Evolutionary conservation across 805 yeast genomes (phyloP).

Genomic region (Candida dendrica): DNA sequence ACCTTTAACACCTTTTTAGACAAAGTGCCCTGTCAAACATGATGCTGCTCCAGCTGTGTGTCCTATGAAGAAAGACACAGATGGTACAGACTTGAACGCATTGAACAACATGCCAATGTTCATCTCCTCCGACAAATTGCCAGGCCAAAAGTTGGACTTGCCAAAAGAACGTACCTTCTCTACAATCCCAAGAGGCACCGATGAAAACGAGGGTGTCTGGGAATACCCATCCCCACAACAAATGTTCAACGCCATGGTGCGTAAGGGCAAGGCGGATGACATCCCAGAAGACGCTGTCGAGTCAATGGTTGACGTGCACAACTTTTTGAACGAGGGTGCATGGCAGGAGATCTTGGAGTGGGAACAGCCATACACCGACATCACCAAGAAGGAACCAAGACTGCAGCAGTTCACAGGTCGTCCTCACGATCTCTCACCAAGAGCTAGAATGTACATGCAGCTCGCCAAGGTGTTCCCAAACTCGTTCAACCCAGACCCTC

Average conservation of each 20-base stretch:
- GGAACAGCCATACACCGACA: slow-evolving; percentile 68
- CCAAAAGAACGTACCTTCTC: slow-evolving; percentile 83
- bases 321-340: slow-evolving; percentile 93
- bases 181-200: slow-evolving; percentile 77
- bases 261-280: slow-evolving; percentile 84
- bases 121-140: slow-evolving; percentile 57
- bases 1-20: slow-evolving; percentile 2
- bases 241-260: slow-evolving; percentile 95
- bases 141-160: slow-evolving; percentile 72
- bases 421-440: slow-evolving; percentile 81
- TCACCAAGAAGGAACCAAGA: slow-evolving; percentile 59
- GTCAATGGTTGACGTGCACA: slow-evolving; percentile 94
- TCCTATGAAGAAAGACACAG: slow-evolving; percentile 27
- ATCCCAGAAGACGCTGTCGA: slow-evolving; percentile 94
- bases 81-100: slow-evolving; percentile 48
- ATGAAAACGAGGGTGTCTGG: slow-evolving; percentile 71
- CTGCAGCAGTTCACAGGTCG: slow-evolving; percentile 84
- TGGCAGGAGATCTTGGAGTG: slow-evolving; percentile 92
- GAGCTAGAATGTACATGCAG: slow-evolving; percentile 63
- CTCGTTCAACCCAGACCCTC: slow-evolving; percentile 68
- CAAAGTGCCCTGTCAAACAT: slow-evolving; percentile 37
- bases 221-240: slow-evolving; percentile 99
- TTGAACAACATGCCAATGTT: slow-evolving; percentile 82
- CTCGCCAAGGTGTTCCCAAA: slow-evolving; percentile 69
- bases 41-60: slow-evolving; percentile 24